Base-by-base conservation (phyloP, 2,329 filamentous ascomycete species). In the Beauveria pseudobassiana region DNA sequence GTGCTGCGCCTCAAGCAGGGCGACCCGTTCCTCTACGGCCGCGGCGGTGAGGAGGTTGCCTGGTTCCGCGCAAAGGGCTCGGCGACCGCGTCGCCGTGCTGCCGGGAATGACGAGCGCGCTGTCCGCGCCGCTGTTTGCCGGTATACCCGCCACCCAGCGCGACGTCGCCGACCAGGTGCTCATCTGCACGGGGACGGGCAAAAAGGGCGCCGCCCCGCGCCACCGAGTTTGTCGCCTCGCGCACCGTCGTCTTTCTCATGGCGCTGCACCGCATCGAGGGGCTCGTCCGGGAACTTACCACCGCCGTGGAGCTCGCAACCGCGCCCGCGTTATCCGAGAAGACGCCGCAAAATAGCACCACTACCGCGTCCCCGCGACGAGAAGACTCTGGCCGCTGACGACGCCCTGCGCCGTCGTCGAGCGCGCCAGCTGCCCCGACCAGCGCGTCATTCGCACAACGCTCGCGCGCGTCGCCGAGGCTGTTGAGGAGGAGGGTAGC, bases 111-210 rank as follows among this genome's bases (percentile, higher is more conserved):
- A 98, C 95, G 0, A 93, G 88, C 68, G 91, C 93, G 1, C 78
- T 99, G 43, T 89, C 85, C 62, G 95, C 92, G 10, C 91, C 93
- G 0, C 79, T 99, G 3, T 96, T 98, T 72, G 93, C 93, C 0
- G 86, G 82, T 7, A 90, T 99, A 38, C 93, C 95, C 1, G 82
- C 89, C 0, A 99, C 95, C 1, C 93, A 98, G 76, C 83, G 95
- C 5, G 89, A 89, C 50, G 89, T 96, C 0, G 89, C 91, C 3
- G 95, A 99, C 70, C 93, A 98, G 74, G 87, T 99, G 0, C 81
- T 99, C 28, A 84, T 99, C n/a, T 98, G 95, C 76, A 99, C 95
- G 0, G 95, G 95, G 0, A 99, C 95, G 0, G 95, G 95, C 1
- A 86, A 95, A 69, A 96, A 96, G 75, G 95, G 95, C 14, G 88